Evolutionary conservation across 352 stramenopile species (phyloP), one percentile per base, ranked within the genome.

Genomic region (Globisporangium alternatum): DNA sequence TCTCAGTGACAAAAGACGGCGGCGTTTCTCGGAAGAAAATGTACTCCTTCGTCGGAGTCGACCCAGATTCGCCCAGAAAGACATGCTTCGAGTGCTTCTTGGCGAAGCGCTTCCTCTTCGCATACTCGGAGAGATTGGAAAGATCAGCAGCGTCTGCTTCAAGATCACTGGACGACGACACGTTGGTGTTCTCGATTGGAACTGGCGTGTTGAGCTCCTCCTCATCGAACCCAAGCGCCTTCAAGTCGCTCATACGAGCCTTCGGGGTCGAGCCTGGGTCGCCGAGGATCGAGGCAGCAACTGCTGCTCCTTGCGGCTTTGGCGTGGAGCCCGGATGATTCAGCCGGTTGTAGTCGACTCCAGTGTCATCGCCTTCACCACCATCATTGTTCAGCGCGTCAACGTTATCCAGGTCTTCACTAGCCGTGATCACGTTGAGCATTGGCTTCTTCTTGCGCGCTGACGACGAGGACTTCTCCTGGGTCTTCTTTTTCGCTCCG

Each of bases 11-110:
- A 68, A 89, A 95, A 7, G 64, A 81, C 3, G 83, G 83, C n/a
- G 83, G 83, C 2, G 83, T 94, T 68, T 92, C 82, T 47, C 83
- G 78, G 66, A 91, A 94, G 67, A 94, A 94, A 41, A 91, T 76
- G 63, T 91, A 93, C 66, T 94, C 81, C 67, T 91, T 93, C 9
- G 77, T 91, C 13, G 81, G 81, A 47, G 81, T 94, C 44, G 65
- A 56, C 2, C 83, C 83, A 13, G 76, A 67, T 44, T 86, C 71
- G 15, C 83, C 86, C 13, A 90, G 66, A 31, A 66, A 70, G 1
- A 94, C 83, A n/a, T 69, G 78, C 62, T 91, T 94, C 19, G 62
- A 52, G 44, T 77, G 67, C n/a, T 70, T 74, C 21, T 66, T 72
- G 5, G 68, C 73, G 3, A 64, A 61, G 12, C 77, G 78, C 68